Percentiles rank a stretch among this genome's conserved stretches.
Evolutionary conservation across 139 green algal species (phyloP).

Genomic region (Marvania coccoides): DNA sequence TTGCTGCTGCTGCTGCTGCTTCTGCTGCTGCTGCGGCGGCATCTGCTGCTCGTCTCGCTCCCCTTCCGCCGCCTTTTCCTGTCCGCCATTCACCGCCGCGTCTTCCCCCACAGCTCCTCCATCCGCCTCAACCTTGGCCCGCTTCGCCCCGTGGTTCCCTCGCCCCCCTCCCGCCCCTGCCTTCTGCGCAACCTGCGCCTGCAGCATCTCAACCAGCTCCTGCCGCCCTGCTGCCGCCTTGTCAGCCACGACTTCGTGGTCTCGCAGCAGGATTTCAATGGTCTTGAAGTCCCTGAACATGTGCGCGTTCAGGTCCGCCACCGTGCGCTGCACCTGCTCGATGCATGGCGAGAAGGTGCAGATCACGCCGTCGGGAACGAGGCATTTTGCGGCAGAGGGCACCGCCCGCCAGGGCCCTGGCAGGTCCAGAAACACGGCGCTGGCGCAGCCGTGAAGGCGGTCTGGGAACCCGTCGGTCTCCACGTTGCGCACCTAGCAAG

Average conservation of each 20-base stretch:
- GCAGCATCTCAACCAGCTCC: neutral
- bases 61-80: neutral
- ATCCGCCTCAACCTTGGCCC: neutral
- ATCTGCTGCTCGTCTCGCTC: neutral
- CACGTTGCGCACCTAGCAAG: slow-evolving; percentile 85
- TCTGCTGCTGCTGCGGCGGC: neutral
- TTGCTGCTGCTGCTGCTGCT: slow-evolving; percentile 16
- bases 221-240: neutral
- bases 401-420: slow-evolving; percentile 80
- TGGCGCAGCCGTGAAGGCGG: slow-evolving; percentile 30
- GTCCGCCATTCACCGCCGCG: neutral
- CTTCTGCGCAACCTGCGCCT: neutral
- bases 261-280: slow-evolving; percentile 76
- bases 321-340: slow-evolving; percentile 91
- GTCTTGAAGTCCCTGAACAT: slow-evolving; percentile 67
- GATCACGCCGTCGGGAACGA: slow-evolving; percentile 68
- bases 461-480: slow-evolving; percentile 79
- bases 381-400: slow-evolving; percentile 44
- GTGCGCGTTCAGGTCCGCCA: slow-evolving; percentile 41
- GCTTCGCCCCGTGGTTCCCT: neutral
- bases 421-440: slow-evolving; percentile 92
- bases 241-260: slow-evolving; percentile 58
- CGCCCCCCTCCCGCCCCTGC: neutral
- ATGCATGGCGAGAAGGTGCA: slow-evolving; percentile 98
- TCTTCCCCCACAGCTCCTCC: neutral